Evolutionary conservation across 202 grass and related monocot species (phyloP).

Genomic region (Carex arenaria): DNA sequence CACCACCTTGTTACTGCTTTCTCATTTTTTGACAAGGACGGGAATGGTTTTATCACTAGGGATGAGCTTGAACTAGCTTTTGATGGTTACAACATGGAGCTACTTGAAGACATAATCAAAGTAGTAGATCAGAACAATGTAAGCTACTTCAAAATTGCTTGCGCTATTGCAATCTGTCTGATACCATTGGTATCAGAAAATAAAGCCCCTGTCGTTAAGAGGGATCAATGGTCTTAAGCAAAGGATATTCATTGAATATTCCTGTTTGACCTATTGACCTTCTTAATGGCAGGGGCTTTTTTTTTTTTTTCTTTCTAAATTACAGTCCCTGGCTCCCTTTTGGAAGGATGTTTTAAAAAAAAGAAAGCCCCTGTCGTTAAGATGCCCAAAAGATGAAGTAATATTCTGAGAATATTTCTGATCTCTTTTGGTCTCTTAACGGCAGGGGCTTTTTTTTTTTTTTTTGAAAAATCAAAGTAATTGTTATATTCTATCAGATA

Average conservation of each 20-base stretch:
- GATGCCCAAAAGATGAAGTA: conserved; percentile 10
- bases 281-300: conserved; percentile 30
- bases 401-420: conserved; percentile 25
- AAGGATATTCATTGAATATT: conserved; percentile 21
- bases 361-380: conserved; percentile 18
- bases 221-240: conserved; percentile 1
- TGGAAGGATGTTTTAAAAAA: neutral
- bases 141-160: conserved; percentile 20
- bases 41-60: conserved; percentile 75
- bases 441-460: conserved; percentile 28
- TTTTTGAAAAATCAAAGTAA: neutral
- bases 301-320: conserved; percentile 14
- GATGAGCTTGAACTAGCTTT: conserved; percentile 78
- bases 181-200: neutral
- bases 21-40: conserved; percentile 92
- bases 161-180: neutral
- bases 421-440: conserved; percentile 18
- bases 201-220: conserved; percentile 25
- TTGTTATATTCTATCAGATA: neutral
- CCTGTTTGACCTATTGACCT: neutral
- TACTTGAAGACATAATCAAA: conserved; percentile 69
- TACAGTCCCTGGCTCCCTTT: neutral
- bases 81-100: conserved; percentile 53
- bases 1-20: conserved; percentile 86
- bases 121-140: conserved; percentile 84